Evolutionary conservation across 2,329 filamentous ascomycete genomes (phyloP).

Genomic region (Tolypocladium cylindrosporum): DNA sequence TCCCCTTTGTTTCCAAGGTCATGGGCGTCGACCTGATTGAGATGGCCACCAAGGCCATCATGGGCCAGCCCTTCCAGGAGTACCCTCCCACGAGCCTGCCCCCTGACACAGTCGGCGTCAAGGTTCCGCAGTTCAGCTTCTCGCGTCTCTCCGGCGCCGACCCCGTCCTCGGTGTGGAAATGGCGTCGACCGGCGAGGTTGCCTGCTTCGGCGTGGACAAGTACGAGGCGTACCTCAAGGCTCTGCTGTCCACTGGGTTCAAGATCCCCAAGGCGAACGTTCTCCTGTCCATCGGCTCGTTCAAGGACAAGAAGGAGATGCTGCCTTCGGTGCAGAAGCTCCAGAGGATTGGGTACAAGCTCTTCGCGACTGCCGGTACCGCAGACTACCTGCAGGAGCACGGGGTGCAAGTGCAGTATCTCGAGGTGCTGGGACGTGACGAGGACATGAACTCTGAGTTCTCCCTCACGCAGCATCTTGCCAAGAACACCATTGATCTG

Average conservation of each 20-base stretch:
- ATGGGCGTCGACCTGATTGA: constrained; percentile 97
- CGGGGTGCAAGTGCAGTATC: constrained; percentile 81
- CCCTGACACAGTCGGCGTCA: constrained; percentile 83
- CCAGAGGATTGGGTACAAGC: constrained; percentile 83
- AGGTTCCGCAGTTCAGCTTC: constrained; percentile 98
- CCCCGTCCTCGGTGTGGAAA: constrained; percentile 93
- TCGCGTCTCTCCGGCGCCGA: constrained; percentile 92
- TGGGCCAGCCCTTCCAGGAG: constrained; percentile 68
- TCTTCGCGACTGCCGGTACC: constrained; percentile 93
- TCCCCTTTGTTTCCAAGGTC: constrained; percentile 97
- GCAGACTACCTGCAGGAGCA: constrained; percentile 95
- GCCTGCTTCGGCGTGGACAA: constrained; percentile 93
- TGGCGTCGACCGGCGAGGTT: constrained; percentile 98
- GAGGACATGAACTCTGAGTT: constrained; percentile 91
- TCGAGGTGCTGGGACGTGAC: constrained; percentile 74
- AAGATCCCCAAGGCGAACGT: constrained; percentile 93
- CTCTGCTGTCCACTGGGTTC: constrained; percentile 90
- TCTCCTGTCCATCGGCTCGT: constrained; percentile 87
- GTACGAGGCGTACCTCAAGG: constrained; percentile 97
- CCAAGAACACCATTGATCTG: constrained; percentile 94
- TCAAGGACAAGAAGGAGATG: constrained; percentile 98
- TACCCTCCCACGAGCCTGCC: constrained; percentile 73
- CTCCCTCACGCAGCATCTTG: constrained; percentile 90
- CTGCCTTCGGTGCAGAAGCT: constrained; percentile 84
- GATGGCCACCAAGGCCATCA: constrained; percentile 97